Evolutionary conservation across 225 moss, liverwort and hornwort genomes (phyloP), one percentile per base, ranked within the genome.

Genomic region (Thuidium tamariscinum): DNA sequence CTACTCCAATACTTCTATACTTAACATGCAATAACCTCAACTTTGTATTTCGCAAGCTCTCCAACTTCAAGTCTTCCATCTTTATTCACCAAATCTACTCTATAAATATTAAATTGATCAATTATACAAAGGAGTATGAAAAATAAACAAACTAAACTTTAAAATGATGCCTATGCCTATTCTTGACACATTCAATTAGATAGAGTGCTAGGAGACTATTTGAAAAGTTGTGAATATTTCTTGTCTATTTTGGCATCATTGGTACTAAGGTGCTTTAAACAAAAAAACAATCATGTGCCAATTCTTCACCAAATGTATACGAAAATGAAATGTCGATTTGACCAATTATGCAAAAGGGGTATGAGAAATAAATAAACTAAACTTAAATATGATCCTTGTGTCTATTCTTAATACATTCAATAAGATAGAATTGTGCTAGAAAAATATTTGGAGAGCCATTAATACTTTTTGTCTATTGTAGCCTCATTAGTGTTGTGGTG

Each of bases 181-280:
- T n/a, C 20, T 39, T 23, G 20, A 23, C 0, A 37, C 21, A 57
- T 15, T 51, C 5, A 32, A 37, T 23, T 22, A 6, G 23, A 39
- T 68, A 3, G 39, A 39, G 7, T 68, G 3, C 13, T 68, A 37
- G 13, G 4, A 23, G 23, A 39, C 18, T 69, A 41, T 26, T 69
- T 69, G 15, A 4, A 69, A 5, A 4, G 9, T 8, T 5, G 0
- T 0, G 0, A 71, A 44, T 1, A 42, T 5, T 42, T 42, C 1
- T 44, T 2, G 3, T 71, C 10, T 3, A 44, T 13, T 27, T 70
- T 70, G 26, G 26, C 25, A 14, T 25, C 25, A 69, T 41, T 69
- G 5, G 25, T 70, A 5, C 26, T 13, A 15, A 41, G 8, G 42
- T 26, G 4, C 26, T 41, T 4, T 41, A 9, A 13, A 15, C 39